Evolutionary conservation across 23 red algal genomes (phyloP), one percentile per base, ranked within the genome.

Genomic region (Pyropia yezoensis): DNA sequence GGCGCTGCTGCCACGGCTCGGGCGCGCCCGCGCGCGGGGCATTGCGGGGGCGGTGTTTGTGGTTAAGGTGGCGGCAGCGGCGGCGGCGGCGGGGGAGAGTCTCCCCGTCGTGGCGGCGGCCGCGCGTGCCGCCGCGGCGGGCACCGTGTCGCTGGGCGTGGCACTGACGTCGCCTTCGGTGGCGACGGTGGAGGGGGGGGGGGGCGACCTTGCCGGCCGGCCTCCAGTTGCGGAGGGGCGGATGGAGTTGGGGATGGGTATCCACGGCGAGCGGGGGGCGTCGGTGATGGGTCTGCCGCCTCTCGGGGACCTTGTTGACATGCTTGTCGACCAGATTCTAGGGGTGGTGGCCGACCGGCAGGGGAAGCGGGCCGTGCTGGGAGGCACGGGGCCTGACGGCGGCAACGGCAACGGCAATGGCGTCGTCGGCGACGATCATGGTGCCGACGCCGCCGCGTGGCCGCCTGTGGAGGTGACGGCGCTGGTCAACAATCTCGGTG

Each of bases 31-130:
- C 20, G 20, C 63, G 23, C 55, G 86, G 30, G 86, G 86, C 27
- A 74, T 90, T 50, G 86, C 86, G 14, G 86, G 86, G 17, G 79
- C 76, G 49, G 69, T 81, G 69, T 74, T 81, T 50, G 78, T 90
- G 9, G 24, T 81, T 5, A 90, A 90, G 63, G 22, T 90, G 20
- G 86, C 86, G 19, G 67, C 74, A 14, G 86, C 86, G 49, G 86
- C 86, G 3, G 86, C 86, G 14, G 75, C 79, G 13, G 39, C 79
- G 29, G 86, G 86, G 52, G 65, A 39, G 21, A 50, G 66, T 2
- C 21, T 75, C 50, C 45, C 64, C 52, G 71, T 80, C 66, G 86
- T 90, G 4, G 39, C 30, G 9, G 59, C 13, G 13, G 80, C 75
- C 49, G 77, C 78, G 3, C 34, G 65, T 24, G 70, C 57, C 14